phyloP scores from a whole-genome alignment of 2,329 filamentous ascomycete species.

The Fusarium sp. region DNA sequence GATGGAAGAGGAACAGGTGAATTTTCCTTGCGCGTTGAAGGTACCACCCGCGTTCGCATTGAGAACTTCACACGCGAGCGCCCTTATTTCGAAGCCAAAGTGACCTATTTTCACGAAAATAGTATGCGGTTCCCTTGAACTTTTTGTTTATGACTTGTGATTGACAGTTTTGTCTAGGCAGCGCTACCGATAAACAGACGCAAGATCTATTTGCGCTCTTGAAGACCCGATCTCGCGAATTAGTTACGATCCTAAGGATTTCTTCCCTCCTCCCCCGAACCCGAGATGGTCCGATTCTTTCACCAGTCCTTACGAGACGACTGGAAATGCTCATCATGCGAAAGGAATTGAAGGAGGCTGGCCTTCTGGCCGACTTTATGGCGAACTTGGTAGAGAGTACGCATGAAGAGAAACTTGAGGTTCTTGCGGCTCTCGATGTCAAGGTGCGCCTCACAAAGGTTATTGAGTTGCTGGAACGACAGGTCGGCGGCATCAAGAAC shows the following conservation, averaged over 20 bases:
- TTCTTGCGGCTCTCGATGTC: conserved; percentile 83
- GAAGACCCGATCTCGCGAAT: conserved; percentile 85
- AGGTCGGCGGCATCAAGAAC: conserved; percentile 85
- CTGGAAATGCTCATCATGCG: conserved; percentile 88
- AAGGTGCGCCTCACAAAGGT: conserved; percentile 83
- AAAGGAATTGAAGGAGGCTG: conserved; percentile 85
- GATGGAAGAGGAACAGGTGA: conserved; percentile 80
- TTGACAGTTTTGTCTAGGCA: conserved; percentile 41
- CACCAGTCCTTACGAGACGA: conserved; percentile 85
- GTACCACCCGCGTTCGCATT: conserved; percentile 79
- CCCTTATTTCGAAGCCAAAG: conserved; percentile 87
- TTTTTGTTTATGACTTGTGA: background rate
- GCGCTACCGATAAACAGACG: conserved; percentile 66
- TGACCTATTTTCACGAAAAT: conserved; percentile 77
- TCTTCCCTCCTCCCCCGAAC: conserved; percentile 84
- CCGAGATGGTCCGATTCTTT: conserved; percentile 72
- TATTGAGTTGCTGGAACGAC: conserved; percentile 83
- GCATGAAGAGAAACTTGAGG: conserved; percentile 89
- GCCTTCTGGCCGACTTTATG: conserved; percentile 94
- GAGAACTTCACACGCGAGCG: conserved; percentile 74
- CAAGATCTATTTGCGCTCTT: conserved; percentile 80
- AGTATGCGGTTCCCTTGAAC: conserved; percentile 57
- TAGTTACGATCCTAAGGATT: conserved; percentile 84
- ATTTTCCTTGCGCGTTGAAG: conserved; percentile 87
- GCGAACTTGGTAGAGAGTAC: conserved; percentile 88